Percentiles rank a stretch among this genome's conserved stretches.
These are phyloP conservation scores for Dianthus caryophyllus DNA, from an alignment of 148 eudicot species.

Conservation along the genomic window DNA sequence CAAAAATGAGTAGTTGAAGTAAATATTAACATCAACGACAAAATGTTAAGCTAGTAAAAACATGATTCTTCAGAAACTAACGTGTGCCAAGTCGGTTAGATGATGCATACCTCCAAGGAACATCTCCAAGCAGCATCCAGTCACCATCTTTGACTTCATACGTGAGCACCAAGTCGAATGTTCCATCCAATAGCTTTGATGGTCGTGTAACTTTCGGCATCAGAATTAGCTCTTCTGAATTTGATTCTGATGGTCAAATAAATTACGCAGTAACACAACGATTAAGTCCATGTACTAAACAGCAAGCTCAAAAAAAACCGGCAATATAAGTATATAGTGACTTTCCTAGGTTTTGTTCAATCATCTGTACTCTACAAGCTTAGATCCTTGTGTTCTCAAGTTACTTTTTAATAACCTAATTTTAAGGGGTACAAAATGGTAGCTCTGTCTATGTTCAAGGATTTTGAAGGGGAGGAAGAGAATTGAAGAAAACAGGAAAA, in stretches of 20 bases:
- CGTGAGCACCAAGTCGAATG: conserved; percentile 81
- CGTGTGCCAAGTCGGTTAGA: background rate
- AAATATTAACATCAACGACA: background rate
- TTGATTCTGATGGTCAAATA: conserved; percentile 36
- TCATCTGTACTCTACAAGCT: too few species aligned
- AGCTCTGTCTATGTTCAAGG: too few species aligned
- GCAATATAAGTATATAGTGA: too few species aligned
- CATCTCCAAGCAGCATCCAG: conserved; percentile 99
- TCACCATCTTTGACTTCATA: conserved; percentile 98
- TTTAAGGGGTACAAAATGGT: too few species aligned
- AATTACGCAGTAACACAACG: too few species aligned
- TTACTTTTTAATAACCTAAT: too few species aligned
- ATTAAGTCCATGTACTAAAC: conserved; percentile 1
- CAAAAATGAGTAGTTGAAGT: too few species aligned
- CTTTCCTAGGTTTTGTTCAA: too few species aligned
- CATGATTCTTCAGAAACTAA: background rate
- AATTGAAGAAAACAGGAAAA: background rate
- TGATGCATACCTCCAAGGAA: conserved; percentile 77
- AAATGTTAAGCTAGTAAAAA: background rate
- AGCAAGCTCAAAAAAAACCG: too few species aligned
- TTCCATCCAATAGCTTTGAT: conserved; percentile 60
- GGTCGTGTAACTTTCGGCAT: conserved; percentile 40
- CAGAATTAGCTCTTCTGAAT: conserved; percentile 37
- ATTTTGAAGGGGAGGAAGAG: too few species aligned
- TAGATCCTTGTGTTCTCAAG: background rate